Evolutionary conservation across 2,329 filamentous ascomycete species (phyloP).

Genomic region (Harringtonia aguacate): DNA sequence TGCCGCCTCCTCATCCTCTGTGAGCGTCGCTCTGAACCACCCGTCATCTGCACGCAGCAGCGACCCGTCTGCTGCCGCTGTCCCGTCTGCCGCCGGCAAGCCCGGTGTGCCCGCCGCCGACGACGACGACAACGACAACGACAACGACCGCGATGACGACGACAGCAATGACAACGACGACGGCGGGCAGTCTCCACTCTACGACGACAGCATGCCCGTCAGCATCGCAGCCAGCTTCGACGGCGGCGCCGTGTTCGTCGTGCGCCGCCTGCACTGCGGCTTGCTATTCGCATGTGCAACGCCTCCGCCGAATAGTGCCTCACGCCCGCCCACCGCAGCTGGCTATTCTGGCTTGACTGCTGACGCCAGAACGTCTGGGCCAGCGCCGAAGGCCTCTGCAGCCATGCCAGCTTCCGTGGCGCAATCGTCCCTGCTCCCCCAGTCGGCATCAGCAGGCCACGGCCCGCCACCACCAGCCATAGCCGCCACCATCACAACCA

Average conservation of each 20-base stretch:
- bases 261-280: constrained; percentile 45
- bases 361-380: background rate
- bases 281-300: constrained; percentile 53
- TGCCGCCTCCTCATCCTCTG: constrained; percentile 28
- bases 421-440: constrained; percentile 5
- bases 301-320: constrained; percentile 20
- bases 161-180: constrained; percentile 15
- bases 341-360: background rate
- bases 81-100: background rate
- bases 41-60: constrained; percentile 6
- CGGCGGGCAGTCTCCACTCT: constrained; percentile 10
- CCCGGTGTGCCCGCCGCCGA: no score
- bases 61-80: background rate
- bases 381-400: background rate
- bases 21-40: constrained; percentile 16
- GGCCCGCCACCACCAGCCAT: background rate
- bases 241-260: constrained; percentile 42
- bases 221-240: constrained; percentile 45
- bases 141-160: no score
- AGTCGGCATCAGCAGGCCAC: background rate
- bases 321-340: constrained; percentile 10
- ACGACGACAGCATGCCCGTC: constrained; percentile 10
- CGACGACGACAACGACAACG: no score
- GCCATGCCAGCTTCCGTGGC: background rate
- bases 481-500: background rate